Conservation (phyloP, 371 early-diverging fungal genomes). For the Mucor indicus region DNA sequence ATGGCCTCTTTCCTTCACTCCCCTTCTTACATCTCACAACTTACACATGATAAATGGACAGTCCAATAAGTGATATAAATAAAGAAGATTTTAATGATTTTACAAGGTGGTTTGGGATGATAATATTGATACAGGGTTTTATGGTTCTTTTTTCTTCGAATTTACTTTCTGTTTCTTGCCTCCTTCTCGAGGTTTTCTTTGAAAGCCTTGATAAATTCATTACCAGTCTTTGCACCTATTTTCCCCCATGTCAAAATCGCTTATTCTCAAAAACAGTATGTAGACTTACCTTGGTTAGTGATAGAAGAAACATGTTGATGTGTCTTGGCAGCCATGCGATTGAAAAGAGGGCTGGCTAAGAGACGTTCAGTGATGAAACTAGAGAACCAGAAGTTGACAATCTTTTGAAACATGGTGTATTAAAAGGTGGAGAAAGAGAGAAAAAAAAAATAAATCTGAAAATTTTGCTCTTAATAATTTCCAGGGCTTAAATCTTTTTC, state of each 20-base stretch:
- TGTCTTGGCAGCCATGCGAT: conserved; percentile 47
- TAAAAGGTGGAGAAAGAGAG: neutral
- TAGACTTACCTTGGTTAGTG: conserved; percentile 35
- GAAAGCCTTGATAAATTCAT: conserved; percentile 45
- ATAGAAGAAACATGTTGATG: conserved; percentile 50
- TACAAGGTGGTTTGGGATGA: no score
- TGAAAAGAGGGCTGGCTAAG: conserved; percentile 45
- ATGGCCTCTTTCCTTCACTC: no score
- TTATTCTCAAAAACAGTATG: neutral
- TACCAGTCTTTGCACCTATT: conserved; percentile 28
- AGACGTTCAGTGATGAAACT: conserved; percentile 48
- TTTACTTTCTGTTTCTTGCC: conserved; percentile 29
- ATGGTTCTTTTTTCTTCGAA: no score
- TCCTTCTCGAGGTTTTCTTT: conserved; percentile 54
- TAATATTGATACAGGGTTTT: no score
- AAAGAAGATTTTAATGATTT: no score
- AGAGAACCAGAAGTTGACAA: conserved; percentile 49
- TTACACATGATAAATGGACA: no score
- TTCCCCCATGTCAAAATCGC: neutral
- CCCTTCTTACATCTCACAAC: no score
- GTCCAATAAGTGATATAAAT: no score
- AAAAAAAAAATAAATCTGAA: neutral
- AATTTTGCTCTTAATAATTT: no score
- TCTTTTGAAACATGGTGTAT: conserved; percentile 47
- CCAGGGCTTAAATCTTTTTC: no score